phyloP scores from a whole-genome alignment of 2,329 filamentous ascomycete species.

The Rhexocercosporidium sp. region DNA sequence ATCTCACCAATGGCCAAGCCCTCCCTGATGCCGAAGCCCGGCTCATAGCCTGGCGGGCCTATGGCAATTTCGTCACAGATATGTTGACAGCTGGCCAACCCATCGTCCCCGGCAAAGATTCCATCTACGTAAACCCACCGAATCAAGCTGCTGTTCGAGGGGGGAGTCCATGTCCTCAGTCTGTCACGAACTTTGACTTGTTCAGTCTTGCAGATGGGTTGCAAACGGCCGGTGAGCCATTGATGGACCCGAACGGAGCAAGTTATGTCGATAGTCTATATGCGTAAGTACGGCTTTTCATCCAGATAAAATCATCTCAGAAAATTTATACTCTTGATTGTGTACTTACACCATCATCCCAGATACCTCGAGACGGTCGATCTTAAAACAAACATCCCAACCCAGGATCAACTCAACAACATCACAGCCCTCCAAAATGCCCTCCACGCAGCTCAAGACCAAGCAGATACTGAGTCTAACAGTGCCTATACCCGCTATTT shows the following conservation, averaged over 20 bases:
- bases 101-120: not conserved
- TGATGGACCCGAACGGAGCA: slow-evolving; percentile 2
- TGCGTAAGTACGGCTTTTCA: not conserved
- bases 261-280: slow-evolving; percentile 7
- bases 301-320: not conserved
- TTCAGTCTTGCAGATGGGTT: not conserved
- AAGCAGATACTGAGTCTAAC: slow-evolving; percentile 11
- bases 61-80: slow-evolving; percentile 1
- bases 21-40: slow-evolving; percentile 1
- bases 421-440: slow-evolving; percentile 11
- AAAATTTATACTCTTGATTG: not conserved
- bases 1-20: not conserved
- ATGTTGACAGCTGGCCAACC: slow-evolving; percentile 1
- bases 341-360: not conserved
- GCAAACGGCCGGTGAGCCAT: not conserved
- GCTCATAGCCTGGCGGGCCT: slow-evolving; percentile 4
- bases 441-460: slow-evolving; percentile 15
- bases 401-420: slow-evolving; percentile 14
- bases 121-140: slow-evolving; percentile 2
- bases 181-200: slow-evolving; percentile 7
- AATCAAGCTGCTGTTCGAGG: slow-evolving; percentile 7
- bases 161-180: slow-evolving; percentile 5
- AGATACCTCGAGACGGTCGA: slow-evolving; percentile 21
- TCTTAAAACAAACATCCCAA: slow-evolving; percentile 12
- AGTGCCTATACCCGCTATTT: slow-evolving; percentile 17